Evolutionary conservation across 306 rosid species (phyloP).

Genomic region (Mimosa pudica): DNA sequence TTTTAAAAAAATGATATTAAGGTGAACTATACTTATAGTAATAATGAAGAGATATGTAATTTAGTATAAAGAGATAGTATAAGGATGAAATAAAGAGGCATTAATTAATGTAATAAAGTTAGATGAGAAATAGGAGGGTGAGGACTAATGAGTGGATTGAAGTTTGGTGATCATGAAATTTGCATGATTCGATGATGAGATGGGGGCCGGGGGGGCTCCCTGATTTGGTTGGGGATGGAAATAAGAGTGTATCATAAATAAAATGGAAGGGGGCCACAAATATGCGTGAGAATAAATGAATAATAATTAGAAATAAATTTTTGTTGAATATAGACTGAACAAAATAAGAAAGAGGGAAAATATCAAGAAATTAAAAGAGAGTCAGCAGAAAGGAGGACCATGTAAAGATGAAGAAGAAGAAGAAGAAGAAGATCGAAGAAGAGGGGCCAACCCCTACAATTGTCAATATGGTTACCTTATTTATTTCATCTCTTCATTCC

Average conservation of each 20-base stretch:
- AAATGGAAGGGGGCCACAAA: not conserved
- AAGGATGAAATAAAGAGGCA: not conserved
- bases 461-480: constrained; percentile 22
- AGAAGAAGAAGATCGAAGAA: not conserved
- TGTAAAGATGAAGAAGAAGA: not conserved
- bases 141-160: not conserved
- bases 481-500: not conserved
- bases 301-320: not conserved
- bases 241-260: not conserved
- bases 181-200: not conserved
- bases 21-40: no score
- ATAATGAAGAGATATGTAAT: no score
- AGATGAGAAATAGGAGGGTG: not conserved
- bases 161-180: not conserved
- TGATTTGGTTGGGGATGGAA: not conserved
- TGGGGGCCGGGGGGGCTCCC: not conserved
- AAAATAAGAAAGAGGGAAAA: constrained; percentile 11
- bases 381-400: not conserved
- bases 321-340: no score
- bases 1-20: no score
- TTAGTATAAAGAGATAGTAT: no score
- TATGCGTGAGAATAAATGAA: not conserved
- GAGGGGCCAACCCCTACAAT: constrained; percentile 34
- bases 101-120: not conserved
- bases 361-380: constrained; percentile 22